Conservation (phyloP, 306 rosid genomes). For the Trichosanthes cucumerina region DNA sequence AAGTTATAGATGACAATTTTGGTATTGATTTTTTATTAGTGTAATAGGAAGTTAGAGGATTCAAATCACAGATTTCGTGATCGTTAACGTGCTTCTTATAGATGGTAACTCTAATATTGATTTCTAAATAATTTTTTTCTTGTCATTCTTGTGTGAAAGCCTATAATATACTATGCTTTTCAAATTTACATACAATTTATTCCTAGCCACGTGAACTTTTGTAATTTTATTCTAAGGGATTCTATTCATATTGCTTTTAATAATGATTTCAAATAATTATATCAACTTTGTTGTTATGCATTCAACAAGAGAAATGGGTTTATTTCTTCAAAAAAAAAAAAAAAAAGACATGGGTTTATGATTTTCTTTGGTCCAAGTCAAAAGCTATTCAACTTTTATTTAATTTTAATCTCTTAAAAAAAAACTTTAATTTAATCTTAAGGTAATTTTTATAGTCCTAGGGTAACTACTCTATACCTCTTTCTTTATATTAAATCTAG, state of each 20-base stretch:
- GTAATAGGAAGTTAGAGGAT: no score
- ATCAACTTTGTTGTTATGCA: neutral
- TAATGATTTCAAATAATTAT: neutral
- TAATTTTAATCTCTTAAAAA: no score
- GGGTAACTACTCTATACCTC: no score
- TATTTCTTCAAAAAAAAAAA: no score
- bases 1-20: neutral
- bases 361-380: neutral
- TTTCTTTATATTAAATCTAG: no score
- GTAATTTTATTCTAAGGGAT: neutral
- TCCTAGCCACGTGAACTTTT: neutral
- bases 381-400: neutral
- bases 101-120: neutral
- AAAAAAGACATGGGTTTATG: neutral
- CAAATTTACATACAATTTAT: neutral
- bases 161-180: neutral
- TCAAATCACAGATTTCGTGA: no score
- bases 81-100: no score
- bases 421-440: no score
- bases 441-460: no score
- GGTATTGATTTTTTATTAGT: neutral
- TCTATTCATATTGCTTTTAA: neutral
- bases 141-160: neutral
- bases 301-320: neutral
- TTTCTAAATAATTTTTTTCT: neutral